Base-by-base conservation (phyloP, 495 filamentous ascomycete species). In the Penicillium simplicissimum region DNA sequence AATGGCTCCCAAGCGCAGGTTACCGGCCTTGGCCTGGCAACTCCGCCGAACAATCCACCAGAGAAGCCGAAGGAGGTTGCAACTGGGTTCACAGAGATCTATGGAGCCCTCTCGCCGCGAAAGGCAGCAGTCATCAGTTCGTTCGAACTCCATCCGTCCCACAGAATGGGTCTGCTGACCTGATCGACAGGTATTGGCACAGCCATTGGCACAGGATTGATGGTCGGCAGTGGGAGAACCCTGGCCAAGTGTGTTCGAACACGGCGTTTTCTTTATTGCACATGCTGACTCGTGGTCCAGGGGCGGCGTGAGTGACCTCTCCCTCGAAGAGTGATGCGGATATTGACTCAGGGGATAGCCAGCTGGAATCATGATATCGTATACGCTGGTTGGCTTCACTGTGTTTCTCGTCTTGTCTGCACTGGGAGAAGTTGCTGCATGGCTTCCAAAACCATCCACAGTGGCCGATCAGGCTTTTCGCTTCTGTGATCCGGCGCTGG, bases 141-240 rank as follows among this genome's bases (percentile, higher is more conserved):
- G 73, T 66, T 21, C n/a, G 8, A 3, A 19, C 0, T 54, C 47
- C 17, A 42, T 21, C 23, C 7, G 57, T 52, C 43, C 3, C 51
- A 7, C 15, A 31, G 4, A 10, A 52, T 8, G n/a, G 23, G 4
- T n/a, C 37, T 59, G 38, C 64, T 71, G 53, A 71, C 1, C 11
- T 23, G n/a, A 1, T 17, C 11, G 19, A 21, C 42, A 81, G 91
- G 91, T 4, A 91, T 96, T 65, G 91, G 91, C 31, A 89, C 90
- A 49, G 91, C 91, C 11, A 90, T 96, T 62, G 91, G 90, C 61
- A 92, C 89, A 35, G 88, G 86, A 23, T 70, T 87, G 66, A 84
- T 85, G 69, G 82, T 87, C 54, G 83, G 78, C 36, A 89, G 85
- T 51, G 87, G 87, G 34, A 76, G 81, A 62, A 84, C 85, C 17